Percentiles rank a stretch among this genome's conserved stretches.
Conservation (phyloP, 2,329 filamentous ascomycete genomes). For the Talaromyces islandicus region DNA sequence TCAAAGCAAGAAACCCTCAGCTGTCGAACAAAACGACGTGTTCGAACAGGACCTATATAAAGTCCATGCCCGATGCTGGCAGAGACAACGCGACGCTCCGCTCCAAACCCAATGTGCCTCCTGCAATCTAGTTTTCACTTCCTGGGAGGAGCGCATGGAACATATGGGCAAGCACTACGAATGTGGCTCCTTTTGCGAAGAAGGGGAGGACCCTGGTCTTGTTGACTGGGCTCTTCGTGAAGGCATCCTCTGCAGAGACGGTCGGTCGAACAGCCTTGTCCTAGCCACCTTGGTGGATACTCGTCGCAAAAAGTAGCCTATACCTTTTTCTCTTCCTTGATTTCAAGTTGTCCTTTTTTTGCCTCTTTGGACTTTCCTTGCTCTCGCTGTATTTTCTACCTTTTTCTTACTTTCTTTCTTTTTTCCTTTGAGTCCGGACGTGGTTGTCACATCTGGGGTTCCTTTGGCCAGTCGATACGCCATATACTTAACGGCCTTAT, state of each 20-base stretch:
- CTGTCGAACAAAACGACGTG: conserved; percentile 23
- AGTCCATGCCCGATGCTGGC: conserved; percentile 55
- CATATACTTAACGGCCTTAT: background rate
- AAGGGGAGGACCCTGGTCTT: conserved; percentile 36
- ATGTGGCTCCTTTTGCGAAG: conserved; percentile 37
- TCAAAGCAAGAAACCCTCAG: conserved; percentile 39
- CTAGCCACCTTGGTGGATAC: background rate
- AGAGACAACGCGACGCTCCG: conserved; percentile 58
- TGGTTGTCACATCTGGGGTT: background rate
- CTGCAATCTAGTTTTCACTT: conserved; percentile 60
- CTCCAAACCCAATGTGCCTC: conserved; percentile 53
- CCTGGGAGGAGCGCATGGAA: conserved; percentile 80
- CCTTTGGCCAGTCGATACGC: background rate
- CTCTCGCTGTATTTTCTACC: no score
- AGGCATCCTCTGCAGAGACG: conserved; percentile 13
- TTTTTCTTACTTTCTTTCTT: no score
- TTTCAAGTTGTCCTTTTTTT: background rate
- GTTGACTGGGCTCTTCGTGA: conserved; percentile 34
- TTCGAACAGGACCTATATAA: conserved; percentile 51
- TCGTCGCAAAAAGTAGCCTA: background rate
- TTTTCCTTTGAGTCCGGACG: background rate
- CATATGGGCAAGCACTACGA: conserved; percentile 80
- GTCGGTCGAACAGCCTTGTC: background rate
- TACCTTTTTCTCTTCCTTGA: background rate
- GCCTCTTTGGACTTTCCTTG: background rate